Base-by-base conservation (phyloP, 441 rosid species). In the Adansonia gregorii region DNA sequence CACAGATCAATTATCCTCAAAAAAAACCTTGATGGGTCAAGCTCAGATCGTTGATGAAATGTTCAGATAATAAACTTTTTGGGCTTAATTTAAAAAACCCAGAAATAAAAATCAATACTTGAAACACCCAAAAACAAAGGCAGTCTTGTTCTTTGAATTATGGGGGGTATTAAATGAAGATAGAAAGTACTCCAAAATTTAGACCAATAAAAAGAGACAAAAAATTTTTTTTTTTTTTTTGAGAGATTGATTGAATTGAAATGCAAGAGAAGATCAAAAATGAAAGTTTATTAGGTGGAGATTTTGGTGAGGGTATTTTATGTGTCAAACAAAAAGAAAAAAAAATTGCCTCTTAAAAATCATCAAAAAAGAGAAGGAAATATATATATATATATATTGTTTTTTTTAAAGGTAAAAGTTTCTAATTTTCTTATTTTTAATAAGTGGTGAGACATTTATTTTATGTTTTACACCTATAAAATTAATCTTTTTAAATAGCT, bases 1-100 rank as follows among this genome's bases (percentile, higher is more conserved):
- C 81, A 78, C 86, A 78, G 87, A 87, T 85, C 83, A 88, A 84
- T 79, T 82, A 81, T 82, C 76, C 63, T 71, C 61, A n/a, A 31
- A 69, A 66, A 31, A 4, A 60, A 77, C 63, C 66, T 82, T 48
- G 76, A 78, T 35, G 15, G 71, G 56, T 51, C 76, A 52, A 72
- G 55, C 65, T 64, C 49, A 72, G 80, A 78, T 78, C 76, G 41
- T 72, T 31, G 12, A 35, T 9, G 12, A 17, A 24, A 51, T 68
- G 39, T 45, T 76, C 68, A 72, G n/a, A 56, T 60, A 65, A 52
- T 12, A 48, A 65, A 72, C 27, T 58, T 12, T 6, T 41, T 8
- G 55, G 45, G 65, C 41, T 67, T 67, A 3, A 15, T 51, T 15
- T 35, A 1, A 31, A 41, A 64, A 52, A 54, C 66, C 56, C 39